phyloP scores from a whole-genome alignment of 139 green algal genomes.

The Coelastrella sp. region DNA sequence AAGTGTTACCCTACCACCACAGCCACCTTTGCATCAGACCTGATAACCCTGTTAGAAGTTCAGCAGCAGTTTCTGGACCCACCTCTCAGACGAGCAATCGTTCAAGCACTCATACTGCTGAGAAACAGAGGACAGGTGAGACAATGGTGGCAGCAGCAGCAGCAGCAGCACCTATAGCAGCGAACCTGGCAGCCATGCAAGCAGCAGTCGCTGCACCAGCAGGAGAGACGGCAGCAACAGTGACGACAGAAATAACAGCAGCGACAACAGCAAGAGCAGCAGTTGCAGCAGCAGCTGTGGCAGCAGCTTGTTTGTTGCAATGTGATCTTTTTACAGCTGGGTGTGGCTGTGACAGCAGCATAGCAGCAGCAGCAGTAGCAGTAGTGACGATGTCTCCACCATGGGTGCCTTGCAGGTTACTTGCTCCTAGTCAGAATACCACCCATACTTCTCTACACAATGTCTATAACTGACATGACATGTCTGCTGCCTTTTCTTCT shows the following conservation, averaged over 20 bases:
- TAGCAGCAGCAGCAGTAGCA: neutral
- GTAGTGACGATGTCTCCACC: neutral
- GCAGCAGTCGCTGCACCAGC: neutral
- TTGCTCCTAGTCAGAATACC: no score
- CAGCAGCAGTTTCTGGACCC: slow-evolving; percentile 81
- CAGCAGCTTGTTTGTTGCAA: neutral
- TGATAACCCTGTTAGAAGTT: slow-evolving; percentile 91
- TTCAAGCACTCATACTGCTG: slow-evolving; percentile 4
- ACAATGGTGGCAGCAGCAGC: neutral
- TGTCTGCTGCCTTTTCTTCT: neutral
- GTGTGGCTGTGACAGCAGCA: neutral
- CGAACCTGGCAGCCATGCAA: no score
- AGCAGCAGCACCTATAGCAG: neutral
- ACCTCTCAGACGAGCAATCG: slow-evolving; percentile 52
- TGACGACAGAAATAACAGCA: neutral
- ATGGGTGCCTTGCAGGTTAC: no score
- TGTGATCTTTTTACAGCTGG: neutral
- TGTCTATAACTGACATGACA: neutral
- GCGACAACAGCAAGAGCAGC: neutral
- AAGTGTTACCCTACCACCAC: slow-evolving; percentile 81
- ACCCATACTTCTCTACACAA: neutral
- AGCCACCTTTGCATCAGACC: slow-evolving; percentile 70
- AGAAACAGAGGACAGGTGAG: slow-evolving; percentile 15
- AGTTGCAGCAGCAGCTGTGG: neutral
- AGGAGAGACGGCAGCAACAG: neutral